Conservation (phyloP, 176 grass and related monocot species). For the Typha latifolia region DNA sequence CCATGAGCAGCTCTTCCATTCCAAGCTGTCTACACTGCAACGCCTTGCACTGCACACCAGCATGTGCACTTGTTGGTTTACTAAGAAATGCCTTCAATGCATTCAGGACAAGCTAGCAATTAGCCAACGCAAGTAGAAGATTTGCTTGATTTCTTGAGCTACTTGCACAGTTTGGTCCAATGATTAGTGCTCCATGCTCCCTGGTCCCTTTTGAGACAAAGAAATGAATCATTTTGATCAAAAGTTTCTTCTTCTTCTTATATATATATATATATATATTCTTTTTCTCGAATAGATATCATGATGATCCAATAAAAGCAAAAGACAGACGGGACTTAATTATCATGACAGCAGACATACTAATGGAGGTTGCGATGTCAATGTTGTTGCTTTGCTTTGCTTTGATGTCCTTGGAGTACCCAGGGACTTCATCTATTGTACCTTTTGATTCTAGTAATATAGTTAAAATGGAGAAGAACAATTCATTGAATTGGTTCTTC, state of each 20-base stretch:
- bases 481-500: too few relatives aligned
- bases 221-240: too few relatives aligned
- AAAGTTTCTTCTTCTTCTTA: too few relatives aligned
- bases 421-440: not conserved
- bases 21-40: not conserved
- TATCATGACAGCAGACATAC: too few relatives aligned
- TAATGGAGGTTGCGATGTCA: conserved; percentile 44
- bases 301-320: too few relatives aligned
- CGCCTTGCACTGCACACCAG: not conserved
- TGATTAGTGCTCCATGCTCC: too few relatives aligned
- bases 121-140: not conserved
- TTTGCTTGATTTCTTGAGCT: not conserved
- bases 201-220: too few relatives aligned
- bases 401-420: conserved; percentile 17
- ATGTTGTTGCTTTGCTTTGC: conserved; percentile 27
- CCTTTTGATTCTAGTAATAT: not conserved
- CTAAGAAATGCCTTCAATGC: not conserved
- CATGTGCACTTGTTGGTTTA: conserved; percentile 32
- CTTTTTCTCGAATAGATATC: too few relatives aligned
- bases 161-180: too few relatives aligned
- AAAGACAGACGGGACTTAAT: too few relatives aligned
- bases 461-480: too few relatives aligned
- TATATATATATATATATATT: too few relatives aligned
- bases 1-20: not conserved
- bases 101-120: not conserved